Conservation (phyloP, 805 yeast species). For the Lipomyces starkeyi region DNA sequence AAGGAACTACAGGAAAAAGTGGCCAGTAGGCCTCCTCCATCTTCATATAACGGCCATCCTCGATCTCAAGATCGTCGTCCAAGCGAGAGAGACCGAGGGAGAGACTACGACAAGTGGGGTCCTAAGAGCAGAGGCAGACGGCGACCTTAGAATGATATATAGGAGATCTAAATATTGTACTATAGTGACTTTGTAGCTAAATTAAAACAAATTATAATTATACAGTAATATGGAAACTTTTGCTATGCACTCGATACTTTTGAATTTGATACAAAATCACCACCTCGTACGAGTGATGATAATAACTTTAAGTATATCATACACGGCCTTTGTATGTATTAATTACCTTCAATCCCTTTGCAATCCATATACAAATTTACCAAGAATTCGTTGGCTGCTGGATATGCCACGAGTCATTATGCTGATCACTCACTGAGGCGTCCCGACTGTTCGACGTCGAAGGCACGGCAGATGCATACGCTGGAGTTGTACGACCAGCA, state of each 20-base stretch:
- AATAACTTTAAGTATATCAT: neutral
- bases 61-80: constrained; percentile 17
- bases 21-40: constrained; percentile 12
- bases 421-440: neutral
- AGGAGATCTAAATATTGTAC: neutral
- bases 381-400: neutral
- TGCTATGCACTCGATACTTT: neutral
- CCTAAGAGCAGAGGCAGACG: constrained; percentile 18
- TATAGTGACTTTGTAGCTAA: neutral
- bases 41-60: neutral
- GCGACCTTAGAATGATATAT: neutral
- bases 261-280: neutral
- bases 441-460: neutral
- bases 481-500: neutral
- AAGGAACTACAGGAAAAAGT: constrained; percentile 32
- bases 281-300: neutral
- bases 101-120: constrained; percentile 15
- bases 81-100: constrained; percentile 11
- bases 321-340: neutral
- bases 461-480: neutral
- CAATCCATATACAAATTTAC: neutral
- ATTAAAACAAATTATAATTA: neutral
- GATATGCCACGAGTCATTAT: neutral
- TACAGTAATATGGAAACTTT: neutral
- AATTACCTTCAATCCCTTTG: neutral